Percentiles rank a stretch among this genome's conserved stretches.
phyloP scores from a whole-genome alignment of 2,329 filamentous ascomycete genomes.

The Fusarium sp. region DNA sequence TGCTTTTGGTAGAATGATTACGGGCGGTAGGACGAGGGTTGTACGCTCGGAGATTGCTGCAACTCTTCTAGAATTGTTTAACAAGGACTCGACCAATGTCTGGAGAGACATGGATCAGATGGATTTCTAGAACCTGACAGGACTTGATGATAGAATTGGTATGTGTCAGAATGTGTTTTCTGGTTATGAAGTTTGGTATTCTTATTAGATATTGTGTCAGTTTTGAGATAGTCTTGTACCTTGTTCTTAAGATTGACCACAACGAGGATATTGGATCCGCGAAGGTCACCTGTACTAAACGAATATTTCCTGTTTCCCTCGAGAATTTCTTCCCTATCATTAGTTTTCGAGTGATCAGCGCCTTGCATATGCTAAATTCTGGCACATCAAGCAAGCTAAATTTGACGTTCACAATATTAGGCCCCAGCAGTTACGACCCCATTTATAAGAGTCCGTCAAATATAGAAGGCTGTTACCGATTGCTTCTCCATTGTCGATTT shows the following conservation, averaged over 20 bases:
- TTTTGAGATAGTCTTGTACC: neutral
- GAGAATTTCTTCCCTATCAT: accelerated
- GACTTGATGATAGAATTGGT: neutral
- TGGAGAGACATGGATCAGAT: accelerated
- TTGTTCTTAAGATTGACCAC: neutral
- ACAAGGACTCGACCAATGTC: neutral
- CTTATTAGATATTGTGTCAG: neutral
- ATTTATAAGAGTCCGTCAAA: accelerated
- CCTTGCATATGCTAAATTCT: neutral
- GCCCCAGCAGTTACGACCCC: too few species aligned
- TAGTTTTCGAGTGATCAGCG: neutral
- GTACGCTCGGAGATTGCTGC: neutral
- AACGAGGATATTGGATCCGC: too few species aligned
- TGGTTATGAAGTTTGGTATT: too few species aligned
- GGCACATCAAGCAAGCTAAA: neutral
- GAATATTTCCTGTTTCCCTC: accelerated
- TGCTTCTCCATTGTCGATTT: neutral
- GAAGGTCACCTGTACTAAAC: neutral
- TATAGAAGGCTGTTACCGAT: too few species aligned
- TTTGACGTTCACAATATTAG: too few species aligned
- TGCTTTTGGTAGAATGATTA: too few species aligned
- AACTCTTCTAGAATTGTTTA: neutral
- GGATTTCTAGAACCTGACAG: neutral
- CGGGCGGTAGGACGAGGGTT: neutral
- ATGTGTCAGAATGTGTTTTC: neutral